These are phyloP conservation scores for Ophiosphaerella korrae DNA, from an alignment of 2,329 filamentous ascomycete species.

Conservation along the genomic window DNA sequence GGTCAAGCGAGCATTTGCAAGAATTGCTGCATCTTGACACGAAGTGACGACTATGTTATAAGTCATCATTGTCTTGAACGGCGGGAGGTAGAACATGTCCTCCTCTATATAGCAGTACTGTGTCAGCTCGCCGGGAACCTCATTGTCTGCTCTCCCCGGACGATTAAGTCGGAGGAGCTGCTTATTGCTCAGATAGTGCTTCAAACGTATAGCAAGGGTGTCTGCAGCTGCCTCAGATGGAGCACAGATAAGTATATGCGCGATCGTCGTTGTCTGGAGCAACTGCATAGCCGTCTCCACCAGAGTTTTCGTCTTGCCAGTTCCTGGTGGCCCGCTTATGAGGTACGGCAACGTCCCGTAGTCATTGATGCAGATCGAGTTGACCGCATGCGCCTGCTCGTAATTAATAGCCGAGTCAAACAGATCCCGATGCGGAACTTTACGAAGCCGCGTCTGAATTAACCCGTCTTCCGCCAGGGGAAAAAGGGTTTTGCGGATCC, in stretches of 20 bases:
- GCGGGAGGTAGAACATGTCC: conserved; percentile 50
- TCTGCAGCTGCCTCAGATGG: conserved; percentile 56
- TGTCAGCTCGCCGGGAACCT: conserved; percentile 49
- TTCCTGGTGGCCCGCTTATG: conserved; percentile 58
- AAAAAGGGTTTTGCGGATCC: conserved; percentile 52
- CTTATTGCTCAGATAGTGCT: conserved; percentile 40
- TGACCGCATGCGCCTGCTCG: conserved; percentile 55
- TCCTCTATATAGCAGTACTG: conserved; percentile 48
- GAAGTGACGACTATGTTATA: conserved; percentile 53
- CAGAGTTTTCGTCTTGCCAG: conserved; percentile 58
- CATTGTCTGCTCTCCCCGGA: conserved; percentile 47
- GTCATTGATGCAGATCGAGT: conserved; percentile 46
- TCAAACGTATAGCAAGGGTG: conserved; percentile 49
- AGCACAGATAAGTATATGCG: conserved; percentile 52
- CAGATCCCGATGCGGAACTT: conserved; percentile 38
- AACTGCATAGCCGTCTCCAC: conserved; percentile 52
- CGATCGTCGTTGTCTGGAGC: conserved; percentile 21
- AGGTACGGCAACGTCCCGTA: conserved; percentile 56
- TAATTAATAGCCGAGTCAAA: conserved; percentile 53
- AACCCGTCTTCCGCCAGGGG: conserved; percentile 46
- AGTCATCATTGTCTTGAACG: conserved; percentile 46
- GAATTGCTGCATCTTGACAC: conserved; percentile 49
- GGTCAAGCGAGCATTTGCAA: conserved; percentile 50
- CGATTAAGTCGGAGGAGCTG: conserved; percentile 52
- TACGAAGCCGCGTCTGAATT: conserved; percentile 48